Percentiles rank a stretch among this genome's conserved stretches.
Evolutionary conservation across 2,329 filamentous ascomycete genomes (phyloP).

Genomic region (Cladosporium sp.): DNA sequence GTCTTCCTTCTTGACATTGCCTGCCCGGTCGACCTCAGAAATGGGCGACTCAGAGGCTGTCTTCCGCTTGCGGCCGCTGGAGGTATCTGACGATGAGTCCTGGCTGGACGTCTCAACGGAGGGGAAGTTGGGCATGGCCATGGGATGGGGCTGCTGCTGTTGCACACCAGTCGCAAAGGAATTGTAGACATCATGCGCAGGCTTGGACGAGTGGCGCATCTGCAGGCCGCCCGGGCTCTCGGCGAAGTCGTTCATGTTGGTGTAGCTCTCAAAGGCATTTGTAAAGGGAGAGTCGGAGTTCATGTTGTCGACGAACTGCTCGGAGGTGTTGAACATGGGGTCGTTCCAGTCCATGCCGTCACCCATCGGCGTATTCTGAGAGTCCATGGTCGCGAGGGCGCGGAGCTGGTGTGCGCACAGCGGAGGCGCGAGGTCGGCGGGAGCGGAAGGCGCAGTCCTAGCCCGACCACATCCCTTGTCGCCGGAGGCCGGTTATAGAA

Average conservation of each 20-base stretch:
- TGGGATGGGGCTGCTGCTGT: conserved; percentile 20
- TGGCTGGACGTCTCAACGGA: conserved; percentile 45
- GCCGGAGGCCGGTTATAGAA: neutral
- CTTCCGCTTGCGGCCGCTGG: conserved; percentile 43
- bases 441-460: conserved; percentile 9
- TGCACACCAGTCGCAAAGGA: conserved; percentile 17
- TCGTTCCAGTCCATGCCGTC: conserved; percentile 32
- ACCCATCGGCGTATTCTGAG: conserved; percentile 18
- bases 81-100: conserved; percentile 45
- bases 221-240: conserved; percentile 28
- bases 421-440: conserved; percentile 14
- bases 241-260: conserved; percentile 27
- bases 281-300: conserved; percentile 27
- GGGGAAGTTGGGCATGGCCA: conserved; percentile 28
- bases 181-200: conserved; percentile 25
- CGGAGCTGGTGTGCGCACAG: conserved; percentile 54
- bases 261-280: conserved; percentile 24
- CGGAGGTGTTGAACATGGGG: conserved; percentile 27
- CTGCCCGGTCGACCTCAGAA: conserved; percentile 30
- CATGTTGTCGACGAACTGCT: conserved; percentile 27
- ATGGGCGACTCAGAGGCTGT: conserved; percentile 40
- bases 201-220: conserved; percentile 34
- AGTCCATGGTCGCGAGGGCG: conserved; percentile 50
- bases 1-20: conserved; percentile 32
- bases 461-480: conserved; percentile 15